phyloP scores from a whole-genome alignment of 768 basidiomycete genomes.

The Suillus americanus region DNA sequence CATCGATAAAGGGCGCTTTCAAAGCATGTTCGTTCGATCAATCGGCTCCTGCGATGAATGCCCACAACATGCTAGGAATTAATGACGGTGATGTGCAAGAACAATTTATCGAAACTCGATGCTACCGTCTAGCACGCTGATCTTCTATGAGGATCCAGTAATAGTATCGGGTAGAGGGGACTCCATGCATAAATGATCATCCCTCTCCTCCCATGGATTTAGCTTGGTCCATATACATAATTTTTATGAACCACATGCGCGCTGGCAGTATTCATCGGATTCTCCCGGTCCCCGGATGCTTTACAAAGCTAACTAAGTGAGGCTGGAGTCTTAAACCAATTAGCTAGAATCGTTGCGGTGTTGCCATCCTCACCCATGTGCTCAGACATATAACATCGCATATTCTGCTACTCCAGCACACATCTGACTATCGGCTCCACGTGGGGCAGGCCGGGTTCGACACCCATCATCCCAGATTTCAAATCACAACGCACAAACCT shows the following conservation, averaged over 20 bases:
- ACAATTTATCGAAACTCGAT: neutral
- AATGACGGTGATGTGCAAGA: neutral
- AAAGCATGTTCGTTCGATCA: neutral
- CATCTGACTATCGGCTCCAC: neutral
- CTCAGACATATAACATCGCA: neutral
- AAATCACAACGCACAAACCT: conserved; percentile 13
- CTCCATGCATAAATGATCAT: neutral
- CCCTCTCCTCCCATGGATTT: neutral
- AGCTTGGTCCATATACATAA: neutral
- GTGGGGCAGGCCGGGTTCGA: conserved; percentile 31
- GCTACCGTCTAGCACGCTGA: neutral
- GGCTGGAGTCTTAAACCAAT: no score
- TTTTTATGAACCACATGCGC: no score
- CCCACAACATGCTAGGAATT: neutral
- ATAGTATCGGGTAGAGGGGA: neutral
- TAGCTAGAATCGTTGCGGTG: no score
- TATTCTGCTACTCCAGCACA: neutral
- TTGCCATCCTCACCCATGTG: neutral
- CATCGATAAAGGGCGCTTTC: no score
- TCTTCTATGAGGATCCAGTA: neutral
- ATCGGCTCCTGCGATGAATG: neutral
- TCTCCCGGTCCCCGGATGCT: no score
- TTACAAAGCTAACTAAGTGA: no score
- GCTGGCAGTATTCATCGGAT: no score
- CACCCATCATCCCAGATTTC: conserved; percentile 30